These are phyloP conservation scores for Yarrowia sp. DNA, from an alignment of 805 yeast species.

Conservation along the genomic window DNA sequence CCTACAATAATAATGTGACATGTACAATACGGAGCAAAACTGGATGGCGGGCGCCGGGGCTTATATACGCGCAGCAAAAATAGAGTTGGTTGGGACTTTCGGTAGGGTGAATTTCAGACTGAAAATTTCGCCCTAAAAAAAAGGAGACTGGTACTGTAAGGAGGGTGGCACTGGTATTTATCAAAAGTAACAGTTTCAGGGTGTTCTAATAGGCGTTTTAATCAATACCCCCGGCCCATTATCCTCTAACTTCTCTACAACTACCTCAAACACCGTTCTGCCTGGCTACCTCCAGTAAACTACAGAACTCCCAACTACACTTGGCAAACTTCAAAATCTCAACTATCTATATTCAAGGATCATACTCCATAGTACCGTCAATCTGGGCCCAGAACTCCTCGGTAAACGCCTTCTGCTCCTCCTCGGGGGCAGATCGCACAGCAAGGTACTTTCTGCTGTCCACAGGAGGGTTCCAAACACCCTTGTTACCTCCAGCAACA, in stretches of 20 bases:
- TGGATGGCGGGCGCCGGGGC: background rate
- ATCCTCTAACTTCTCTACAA: too few relatives aligned
- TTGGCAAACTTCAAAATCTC: background rate
- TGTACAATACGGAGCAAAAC: conserved; percentile 21
- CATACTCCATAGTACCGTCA: conserved; percentile 47
- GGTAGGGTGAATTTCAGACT: conserved; percentile 21
- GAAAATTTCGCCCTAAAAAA: background rate
- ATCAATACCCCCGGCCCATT: too few relatives aligned
- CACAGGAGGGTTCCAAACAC: conserved; percentile 49
- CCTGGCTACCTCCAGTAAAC: background rate
- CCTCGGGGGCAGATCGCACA: conserved; percentile 50
- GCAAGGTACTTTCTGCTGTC: conserved; percentile 56
- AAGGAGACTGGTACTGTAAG: too few relatives aligned
- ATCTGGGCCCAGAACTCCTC: conserved; percentile 52
- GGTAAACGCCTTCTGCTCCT: conserved; percentile 47
- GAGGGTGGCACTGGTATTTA: background rate
- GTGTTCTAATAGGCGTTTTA: too few relatives aligned
- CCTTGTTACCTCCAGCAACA: conserved; percentile 54
- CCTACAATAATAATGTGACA: conserved; percentile 24
- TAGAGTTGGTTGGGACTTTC: conserved; percentile 18
- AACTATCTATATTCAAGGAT: conserved; percentile 21
- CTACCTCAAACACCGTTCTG: background rate
- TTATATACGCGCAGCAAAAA: background rate
- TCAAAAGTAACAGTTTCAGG: too few relatives aligned
- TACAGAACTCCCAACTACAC: conserved; percentile 12